Percentiles rank a stretch among this genome's conserved stretches.
Evolutionary conservation across 106 monocot genomes (phyloP).

Genomic region (Vanilla planifolia): DNA sequence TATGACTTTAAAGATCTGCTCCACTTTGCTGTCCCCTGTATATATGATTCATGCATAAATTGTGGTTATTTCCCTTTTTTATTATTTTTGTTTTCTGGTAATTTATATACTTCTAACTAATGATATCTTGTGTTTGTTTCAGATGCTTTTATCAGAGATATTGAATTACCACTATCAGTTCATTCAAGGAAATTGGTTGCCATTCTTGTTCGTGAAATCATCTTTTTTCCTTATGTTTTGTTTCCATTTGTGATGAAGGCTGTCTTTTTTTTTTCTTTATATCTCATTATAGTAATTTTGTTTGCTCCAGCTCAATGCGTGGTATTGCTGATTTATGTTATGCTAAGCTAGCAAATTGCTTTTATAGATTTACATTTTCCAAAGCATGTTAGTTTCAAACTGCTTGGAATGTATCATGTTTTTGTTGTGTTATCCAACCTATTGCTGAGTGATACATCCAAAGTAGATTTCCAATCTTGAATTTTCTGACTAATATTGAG

Average conservation of each 20-base stretch:
- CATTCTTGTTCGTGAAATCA: conserved; percentile 3
- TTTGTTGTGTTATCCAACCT: background rate
- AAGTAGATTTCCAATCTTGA: background rate
- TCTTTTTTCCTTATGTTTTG: background rate
- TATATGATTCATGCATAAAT: background rate
- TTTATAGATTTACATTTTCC: background rate
- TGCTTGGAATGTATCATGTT: background rate
- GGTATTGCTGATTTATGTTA: background rate
- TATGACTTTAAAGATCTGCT: no score
- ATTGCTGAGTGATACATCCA: background rate
- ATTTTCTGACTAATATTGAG: background rate
- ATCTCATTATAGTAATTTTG: background rate
- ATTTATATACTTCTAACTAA: conserved; percentile 4
- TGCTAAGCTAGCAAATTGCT: background rate
- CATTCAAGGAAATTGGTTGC: background rate
- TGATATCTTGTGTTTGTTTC: background rate
- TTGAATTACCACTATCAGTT: background rate
- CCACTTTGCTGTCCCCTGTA: no score
- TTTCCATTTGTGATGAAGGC: background rate
- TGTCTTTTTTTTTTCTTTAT: background rate
- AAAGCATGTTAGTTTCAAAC: background rate
- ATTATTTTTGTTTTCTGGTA: background rate
- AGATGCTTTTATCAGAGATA: conserved; percentile 4
- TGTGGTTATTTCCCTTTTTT: background rate
- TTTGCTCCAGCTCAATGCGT: background rate